Conservation (phyloP, 1,284 basidiomycete genomes). For the Boletellus deceptivus region DNA sequence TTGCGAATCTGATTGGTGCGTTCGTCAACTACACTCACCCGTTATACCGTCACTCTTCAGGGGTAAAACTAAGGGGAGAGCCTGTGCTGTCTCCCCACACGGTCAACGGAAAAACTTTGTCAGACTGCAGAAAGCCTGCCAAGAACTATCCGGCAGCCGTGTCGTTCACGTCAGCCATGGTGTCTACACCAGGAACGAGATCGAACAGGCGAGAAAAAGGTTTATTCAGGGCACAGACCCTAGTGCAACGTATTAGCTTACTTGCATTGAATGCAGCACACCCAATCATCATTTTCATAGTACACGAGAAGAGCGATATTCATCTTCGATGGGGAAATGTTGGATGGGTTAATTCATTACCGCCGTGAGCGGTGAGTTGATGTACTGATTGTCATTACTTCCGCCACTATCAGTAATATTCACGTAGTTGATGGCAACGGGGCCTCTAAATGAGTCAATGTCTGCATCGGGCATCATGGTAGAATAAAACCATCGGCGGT, state of each 20-base stretch:
- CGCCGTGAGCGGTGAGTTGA: constrained; percentile 53
- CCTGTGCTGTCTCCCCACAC: constrained; percentile 60
- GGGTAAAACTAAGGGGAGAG: constrained; percentile 62
- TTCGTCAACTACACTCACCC: constrained; percentile 33
- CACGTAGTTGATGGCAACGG: constrained; percentile 50
- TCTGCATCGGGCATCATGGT: constrained; percentile 30
- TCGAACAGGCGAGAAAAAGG: constrained; percentile 45
- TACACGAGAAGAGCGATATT: constrained; percentile 59
- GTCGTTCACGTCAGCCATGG: constrained; percentile 56
- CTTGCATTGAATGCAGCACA: constrained; percentile 58
- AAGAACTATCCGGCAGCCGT: constrained; percentile 59
- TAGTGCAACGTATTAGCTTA: constrained; percentile 6
- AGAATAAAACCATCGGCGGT: not conserved
- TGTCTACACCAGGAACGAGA: constrained; percentile 60
- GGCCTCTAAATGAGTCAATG: constrained; percentile 54
- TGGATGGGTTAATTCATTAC: constrained; percentile 63
- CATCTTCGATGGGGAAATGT: constrained; percentile 62
- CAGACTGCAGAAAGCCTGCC: constrained; percentile 53
- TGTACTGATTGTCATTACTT: constrained; percentile 51
- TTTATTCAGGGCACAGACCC: not conserved
- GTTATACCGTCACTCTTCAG: constrained; percentile 52
- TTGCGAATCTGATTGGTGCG: constrained; percentile 44
- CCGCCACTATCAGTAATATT: constrained; percentile 62
- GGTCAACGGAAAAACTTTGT: constrained; percentile 45
- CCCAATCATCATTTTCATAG: constrained; percentile 56